phyloP scores from a whole-genome alignment of 495 filamentous ascomycete genomes.

The Glonium stellatum region DNA sequence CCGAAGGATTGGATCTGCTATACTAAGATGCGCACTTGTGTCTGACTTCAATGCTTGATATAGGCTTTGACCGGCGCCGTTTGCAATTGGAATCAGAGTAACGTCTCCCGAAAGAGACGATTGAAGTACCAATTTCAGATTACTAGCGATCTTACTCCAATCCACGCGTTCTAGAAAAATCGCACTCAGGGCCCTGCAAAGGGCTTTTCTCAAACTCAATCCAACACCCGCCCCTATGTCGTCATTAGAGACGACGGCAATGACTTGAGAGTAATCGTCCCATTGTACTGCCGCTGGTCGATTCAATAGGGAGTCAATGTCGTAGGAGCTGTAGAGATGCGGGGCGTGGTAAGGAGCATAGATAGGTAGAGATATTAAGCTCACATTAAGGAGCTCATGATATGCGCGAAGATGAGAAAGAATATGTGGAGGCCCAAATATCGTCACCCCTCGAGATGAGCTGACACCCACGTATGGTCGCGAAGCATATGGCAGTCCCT shows the following conservation, averaged over 20 bases:
- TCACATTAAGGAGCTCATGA: slow-evolving; percentile 30
- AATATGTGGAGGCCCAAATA: too few relatives aligned
- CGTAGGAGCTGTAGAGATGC: slow-evolving; percentile 51
- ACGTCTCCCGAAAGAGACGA: slow-evolving; percentile 9
- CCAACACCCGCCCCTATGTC: slow-evolving; percentile 17
- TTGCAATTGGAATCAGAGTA: not conserved
- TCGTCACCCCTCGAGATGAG: slow-evolving; percentile 68
- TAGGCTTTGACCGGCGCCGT: too few relatives aligned
- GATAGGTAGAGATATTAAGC: slow-evolving; percentile 43
- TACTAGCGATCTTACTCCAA: too few relatives aligned
- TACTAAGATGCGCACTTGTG: not conserved
- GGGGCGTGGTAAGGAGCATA: slow-evolving; percentile 72
- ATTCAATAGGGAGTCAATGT: not conserved
- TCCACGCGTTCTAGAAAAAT: too few relatives aligned
- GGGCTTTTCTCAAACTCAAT: too few relatives aligned
- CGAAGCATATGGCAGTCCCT: slow-evolving; percentile 48
- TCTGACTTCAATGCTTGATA: not conserved
- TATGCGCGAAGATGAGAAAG: slow-evolving; percentile 46
- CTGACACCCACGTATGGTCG: too few relatives aligned
- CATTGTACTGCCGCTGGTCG: not conserved
- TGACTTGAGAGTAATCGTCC: slow-evolving; percentile 48
- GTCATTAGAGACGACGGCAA: slow-evolving; percentile 40
- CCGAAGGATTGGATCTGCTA: too few relatives aligned
- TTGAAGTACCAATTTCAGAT: slow-evolving; percentile 30
- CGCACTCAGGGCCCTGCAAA: too few relatives aligned